Evolutionary conservation across 2,329 filamentous ascomycete genomes (phyloP).

Genomic region (Arthrobotrys entomopaga): DNA sequence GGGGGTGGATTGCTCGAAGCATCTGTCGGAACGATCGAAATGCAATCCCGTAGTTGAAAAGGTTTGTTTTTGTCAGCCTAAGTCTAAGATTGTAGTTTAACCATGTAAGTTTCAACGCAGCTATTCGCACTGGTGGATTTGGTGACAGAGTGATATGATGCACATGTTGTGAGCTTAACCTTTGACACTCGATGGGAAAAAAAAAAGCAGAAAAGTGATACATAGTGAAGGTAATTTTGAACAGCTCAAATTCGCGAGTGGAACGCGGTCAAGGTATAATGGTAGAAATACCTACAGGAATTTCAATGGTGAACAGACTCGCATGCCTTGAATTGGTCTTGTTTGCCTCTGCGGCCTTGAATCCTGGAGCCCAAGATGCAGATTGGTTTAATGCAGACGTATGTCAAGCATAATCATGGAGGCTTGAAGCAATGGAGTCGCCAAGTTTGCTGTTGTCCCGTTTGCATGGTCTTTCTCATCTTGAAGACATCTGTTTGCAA

Average conservation of each 20-base stretch:
- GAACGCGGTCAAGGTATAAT: background rate
- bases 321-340: too few relatives aligned
- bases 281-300: too few relatives aligned
- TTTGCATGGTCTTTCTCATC: constrained; percentile 11
- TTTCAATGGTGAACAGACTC: too few relatives aligned
- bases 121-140: background rate
- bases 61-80: constrained; percentile 12
- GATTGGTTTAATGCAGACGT: too few relatives aligned
- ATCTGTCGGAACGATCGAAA: constrained; percentile 38
- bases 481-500: constrained; percentile 20
- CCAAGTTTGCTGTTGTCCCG: background rate
- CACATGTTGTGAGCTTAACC: background rate
- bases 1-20: constrained; percentile 22
- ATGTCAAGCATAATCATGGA: too few relatives aligned
- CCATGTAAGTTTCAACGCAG: constrained; percentile 5
- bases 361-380: background rate
- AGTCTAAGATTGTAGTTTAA: background rate
- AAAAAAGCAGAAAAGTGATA: too few relatives aligned
- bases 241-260: too few relatives aligned
- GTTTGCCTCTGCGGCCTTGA: too few relatives aligned
- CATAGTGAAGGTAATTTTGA: too few relatives aligned
- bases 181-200: background rate
- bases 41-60: constrained; percentile 30
- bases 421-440: too few relatives aligned
- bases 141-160: background rate